Base-by-base conservation (phyloP, 2,329 filamentous ascomycete genomes). In the Periconia macrospinosa region DNA sequence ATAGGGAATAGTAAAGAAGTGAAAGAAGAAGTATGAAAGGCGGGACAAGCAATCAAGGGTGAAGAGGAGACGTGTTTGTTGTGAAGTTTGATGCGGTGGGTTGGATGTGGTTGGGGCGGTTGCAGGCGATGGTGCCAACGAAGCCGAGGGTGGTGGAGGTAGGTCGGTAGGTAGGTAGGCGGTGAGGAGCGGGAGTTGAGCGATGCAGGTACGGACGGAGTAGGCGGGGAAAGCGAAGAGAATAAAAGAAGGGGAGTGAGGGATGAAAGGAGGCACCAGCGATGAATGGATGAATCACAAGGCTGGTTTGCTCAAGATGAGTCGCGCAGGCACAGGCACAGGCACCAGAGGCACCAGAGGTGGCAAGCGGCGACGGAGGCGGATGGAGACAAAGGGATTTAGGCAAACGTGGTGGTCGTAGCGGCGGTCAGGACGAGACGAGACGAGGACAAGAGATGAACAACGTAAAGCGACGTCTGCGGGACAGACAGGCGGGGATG, bases 41-140 rank as follows among this genome's bases (percentile, higher is more conserved):
- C 30, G 33, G 5, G 15, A 37, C 33, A 30, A 45, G 30, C 8
- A 27, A 19, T 15, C 44, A 41, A 23, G 42, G 47, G 14, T 41
- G 40, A 19, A 27, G 20, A 45, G 43, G 18, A 47, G 57, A 53
- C 41, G 49, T 53, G 44, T 47, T 51, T 54, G 55, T 58, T 50
- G 52, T 59, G 57, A 47, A 54, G 54, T 59, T 52, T 50, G 53
- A 53, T 56, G 49, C 58, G 59, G 53, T 57, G 56, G 27, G n/a
- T 37, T 57, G 52, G 58, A 57, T 60, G 56, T 55, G 57, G 61
- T 59, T 53, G 61, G 65, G 62, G 33, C n/a, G n/a, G n/a, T n/a
- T n/a, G n/a, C n/a, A n/a, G n/a, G n/a, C n/a, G 11, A 14, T 6
- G 33, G 33, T 27, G 23, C 23, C 23, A 27, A 27, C 23, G 23